A percentile compares a stretch with the other conserved stretches of the same genome.
Conservation (phyloP, 2,329 filamentous ascomycete genomes). For the Seiridium cupressi region DNA sequence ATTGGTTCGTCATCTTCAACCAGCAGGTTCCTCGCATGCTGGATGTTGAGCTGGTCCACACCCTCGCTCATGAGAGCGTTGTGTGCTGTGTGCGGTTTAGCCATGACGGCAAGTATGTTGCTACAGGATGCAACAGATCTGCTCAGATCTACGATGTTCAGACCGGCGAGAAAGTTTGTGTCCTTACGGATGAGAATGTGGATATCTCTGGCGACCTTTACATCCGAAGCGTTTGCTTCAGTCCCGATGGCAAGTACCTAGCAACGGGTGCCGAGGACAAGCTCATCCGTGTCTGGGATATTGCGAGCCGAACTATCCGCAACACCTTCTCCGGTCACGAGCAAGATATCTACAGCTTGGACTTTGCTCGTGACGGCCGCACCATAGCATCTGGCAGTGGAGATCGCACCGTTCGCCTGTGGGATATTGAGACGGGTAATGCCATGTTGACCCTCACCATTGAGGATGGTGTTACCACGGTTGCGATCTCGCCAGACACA, state of each 20-base stretch:
- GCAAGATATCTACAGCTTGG: conserved; percentile 96
- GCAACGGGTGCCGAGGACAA: conserved; percentile 98
- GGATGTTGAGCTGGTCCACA: conserved; percentile 93
- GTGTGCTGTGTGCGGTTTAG: conserved; percentile 98
- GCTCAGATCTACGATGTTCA: conserved; percentile 98
- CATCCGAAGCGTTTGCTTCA: conserved; percentile 98
- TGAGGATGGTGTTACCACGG: conserved; percentile 95
- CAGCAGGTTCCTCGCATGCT: conserved; percentile 83
- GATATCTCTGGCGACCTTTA: conserved; percentile 91
- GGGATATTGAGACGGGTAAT: conserved; percentile 85
- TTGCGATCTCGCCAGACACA: conserved; percentile 94
- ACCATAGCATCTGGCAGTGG: conserved; percentile 95
- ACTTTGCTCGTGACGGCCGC: conserved; percentile 90
- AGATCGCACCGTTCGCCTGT: conserved; percentile 89
- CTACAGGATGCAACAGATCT: conserved; percentile 96
- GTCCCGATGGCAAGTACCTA: conserved; percentile 88
- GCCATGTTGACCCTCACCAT: conserved; percentile 86
- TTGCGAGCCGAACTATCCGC: conserved; percentile 76
- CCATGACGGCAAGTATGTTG: conserved; percentile 90
- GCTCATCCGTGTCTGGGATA: conserved; percentile 97
- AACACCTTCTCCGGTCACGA: conserved; percentile 96
- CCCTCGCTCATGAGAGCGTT: conserved; percentile 88
- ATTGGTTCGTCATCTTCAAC: conserved; percentile 98
- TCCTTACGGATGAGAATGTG: conserved; percentile 84
- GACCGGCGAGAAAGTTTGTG: conserved; percentile 82